Conservation (phyloP, 768 basidiomycete species). For the Russula sp. region DNA sequence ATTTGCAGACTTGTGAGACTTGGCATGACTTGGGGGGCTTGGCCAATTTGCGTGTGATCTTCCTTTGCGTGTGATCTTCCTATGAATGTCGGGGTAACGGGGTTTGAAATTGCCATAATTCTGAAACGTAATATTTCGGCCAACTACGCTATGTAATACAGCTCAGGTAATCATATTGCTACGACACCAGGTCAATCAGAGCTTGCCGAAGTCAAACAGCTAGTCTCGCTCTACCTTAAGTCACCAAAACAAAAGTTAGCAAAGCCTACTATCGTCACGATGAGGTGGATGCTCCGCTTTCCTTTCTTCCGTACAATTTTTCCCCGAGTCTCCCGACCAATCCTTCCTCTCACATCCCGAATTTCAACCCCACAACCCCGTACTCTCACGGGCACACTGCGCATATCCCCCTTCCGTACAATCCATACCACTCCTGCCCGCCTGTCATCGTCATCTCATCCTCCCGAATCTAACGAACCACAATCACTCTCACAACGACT, state of each 20-base stretch:
- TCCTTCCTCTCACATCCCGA: slow-evolving; percentile 43
- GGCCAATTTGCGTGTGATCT: too few species aligned
- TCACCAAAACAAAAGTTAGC: background rate
- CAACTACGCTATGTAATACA: too few species aligned
- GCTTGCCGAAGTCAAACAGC: too few species aligned
- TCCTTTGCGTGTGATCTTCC: too few species aligned
- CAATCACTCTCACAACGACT: slow-evolving; percentile 61
- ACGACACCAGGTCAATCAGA: too few species aligned
- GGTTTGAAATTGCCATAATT: too few species aligned
- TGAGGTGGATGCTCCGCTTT: slow-evolving; percentile 35
- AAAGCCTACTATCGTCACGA: background rate
- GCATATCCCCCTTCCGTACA: slow-evolving; percentile 34
- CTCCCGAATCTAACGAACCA: slow-evolving; percentile 34
- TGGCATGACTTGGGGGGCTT: too few species aligned
- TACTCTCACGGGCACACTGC: slow-evolving; percentile 27
- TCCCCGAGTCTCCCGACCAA: slow-evolving; percentile 36
- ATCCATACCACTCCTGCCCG: slow-evolving; percentile 45
- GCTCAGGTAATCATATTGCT: too few species aligned
- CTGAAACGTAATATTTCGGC: too few species aligned
- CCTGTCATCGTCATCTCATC: slow-evolving; percentile 32
- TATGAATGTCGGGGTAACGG: too few species aligned
- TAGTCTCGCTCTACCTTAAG: too few species aligned
- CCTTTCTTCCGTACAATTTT: slow-evolving; percentile 40
- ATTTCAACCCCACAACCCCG: slow-evolving; percentile 29
- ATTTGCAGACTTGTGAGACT: too few species aligned